These are phyloP conservation scores for Cordyceps pruinosa DNA, from an alignment of 2,329 filamentous ascomycete genomes.

Conservation along the genomic window DNA sequence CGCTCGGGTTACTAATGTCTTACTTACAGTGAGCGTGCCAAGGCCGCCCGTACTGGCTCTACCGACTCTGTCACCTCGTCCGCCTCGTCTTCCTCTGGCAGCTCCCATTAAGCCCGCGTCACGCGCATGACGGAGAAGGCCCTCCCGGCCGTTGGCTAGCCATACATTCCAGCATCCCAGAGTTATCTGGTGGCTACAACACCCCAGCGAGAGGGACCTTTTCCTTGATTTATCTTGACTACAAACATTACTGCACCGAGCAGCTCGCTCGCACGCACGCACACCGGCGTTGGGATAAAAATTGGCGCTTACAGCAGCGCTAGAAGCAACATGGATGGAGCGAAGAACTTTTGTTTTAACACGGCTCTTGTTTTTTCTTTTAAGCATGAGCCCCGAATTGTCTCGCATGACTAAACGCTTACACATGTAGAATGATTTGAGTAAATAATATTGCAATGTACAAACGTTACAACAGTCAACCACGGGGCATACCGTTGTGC, in stretches of 20 bases:
- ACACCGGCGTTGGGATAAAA: conserved; percentile 1
- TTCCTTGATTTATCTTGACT: not conserved
- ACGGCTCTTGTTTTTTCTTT: not conserved
- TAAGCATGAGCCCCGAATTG: not conserved
- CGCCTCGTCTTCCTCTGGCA: conserved; percentile 18
- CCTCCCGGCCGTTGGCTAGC: not conserved
- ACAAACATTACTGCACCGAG: not conserved
- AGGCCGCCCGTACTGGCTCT: conserved; percentile 31
- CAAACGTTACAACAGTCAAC: not conserved
- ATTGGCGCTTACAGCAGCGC: conserved; percentile 3
- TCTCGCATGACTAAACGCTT: not conserved
- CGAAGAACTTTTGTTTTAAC: not conserved
- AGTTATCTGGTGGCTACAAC: not conserved
- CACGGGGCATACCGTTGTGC: too few relatives aligned
- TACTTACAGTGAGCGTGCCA: conserved; percentile 31
- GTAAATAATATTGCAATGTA: not conserved
- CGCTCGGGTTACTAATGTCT: conserved; percentile 13
- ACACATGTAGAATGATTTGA: conserved; percentile 1
- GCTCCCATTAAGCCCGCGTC: not conserved
- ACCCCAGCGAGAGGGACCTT: not conserved
- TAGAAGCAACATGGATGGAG: conserved; percentile 3
- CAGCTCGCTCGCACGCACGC: not conserved
- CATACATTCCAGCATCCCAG: not conserved
- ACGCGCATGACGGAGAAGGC: not conserved
- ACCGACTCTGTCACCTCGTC: conserved; percentile 27